phyloP scores from a whole-genome alignment of 2,329 filamentous ascomycete genomes.

The Trichoderma pleuroti region DNA sequence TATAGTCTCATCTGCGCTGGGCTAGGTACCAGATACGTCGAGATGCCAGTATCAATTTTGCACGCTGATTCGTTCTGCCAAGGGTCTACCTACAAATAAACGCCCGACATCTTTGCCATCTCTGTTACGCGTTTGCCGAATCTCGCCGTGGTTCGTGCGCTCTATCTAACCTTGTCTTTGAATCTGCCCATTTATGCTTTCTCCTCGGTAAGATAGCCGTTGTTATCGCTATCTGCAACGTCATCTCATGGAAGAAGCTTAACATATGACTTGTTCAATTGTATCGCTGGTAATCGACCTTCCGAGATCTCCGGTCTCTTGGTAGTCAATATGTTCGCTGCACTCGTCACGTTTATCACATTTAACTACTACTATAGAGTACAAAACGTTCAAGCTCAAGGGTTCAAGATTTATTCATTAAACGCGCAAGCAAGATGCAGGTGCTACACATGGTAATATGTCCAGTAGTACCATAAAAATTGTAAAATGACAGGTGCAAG shows the following conservation, averaged over 20 bases:
- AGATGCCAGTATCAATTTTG: background rate
- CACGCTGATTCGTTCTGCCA: background rate
- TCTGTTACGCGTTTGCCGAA: background rate
- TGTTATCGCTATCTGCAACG: too few species aligned
- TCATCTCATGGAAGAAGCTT: too few species aligned
- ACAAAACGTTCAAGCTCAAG: background rate
- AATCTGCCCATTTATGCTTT: background rate
- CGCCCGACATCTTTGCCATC: background rate
- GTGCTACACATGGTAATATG: background rate
- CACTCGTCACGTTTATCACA: too few species aligned
- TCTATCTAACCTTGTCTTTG: background rate
- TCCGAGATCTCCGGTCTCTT: too few species aligned
- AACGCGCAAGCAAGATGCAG: background rate
- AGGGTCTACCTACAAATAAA: background rate
- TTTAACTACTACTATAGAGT: too few species aligned
- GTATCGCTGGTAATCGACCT: background rate
- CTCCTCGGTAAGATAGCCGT: background rate
- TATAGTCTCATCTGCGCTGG: too few species aligned
- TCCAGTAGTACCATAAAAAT: background rate
- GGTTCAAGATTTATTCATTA: background rate
- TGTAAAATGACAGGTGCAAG: background rate
- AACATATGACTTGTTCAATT: background rate
- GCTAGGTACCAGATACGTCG: too few species aligned
- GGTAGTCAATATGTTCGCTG: too few species aligned
- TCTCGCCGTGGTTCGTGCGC: background rate